These are phyloP conservation scores for Fomitopsis betulina DNA, from an alignment of 1,284 basidiomycete species.

Conservation along the genomic window DNA sequence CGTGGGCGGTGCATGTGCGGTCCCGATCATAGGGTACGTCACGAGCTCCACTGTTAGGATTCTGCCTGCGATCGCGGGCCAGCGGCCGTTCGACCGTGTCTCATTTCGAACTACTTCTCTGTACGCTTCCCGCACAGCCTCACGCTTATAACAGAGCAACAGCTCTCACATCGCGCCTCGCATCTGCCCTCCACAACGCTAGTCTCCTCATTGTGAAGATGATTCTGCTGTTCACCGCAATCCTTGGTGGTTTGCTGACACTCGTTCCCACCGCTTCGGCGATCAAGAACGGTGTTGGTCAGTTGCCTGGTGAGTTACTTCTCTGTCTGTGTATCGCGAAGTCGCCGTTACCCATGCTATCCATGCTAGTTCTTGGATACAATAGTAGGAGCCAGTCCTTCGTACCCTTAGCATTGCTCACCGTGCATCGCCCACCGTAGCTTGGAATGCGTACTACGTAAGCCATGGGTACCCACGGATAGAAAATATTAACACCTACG, in stretches of 20 bases:
- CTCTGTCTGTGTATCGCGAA: background rate
- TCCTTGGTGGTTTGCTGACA: background rate
- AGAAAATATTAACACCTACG: background rate
- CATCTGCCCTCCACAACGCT: no score
- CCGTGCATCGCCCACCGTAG: conserved; percentile 8
- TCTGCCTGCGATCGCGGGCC: background rate
- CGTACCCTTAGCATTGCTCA: background rate
- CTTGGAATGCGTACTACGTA: conserved; percentile 31
- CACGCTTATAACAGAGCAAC: no score
- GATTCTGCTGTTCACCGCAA: background rate
- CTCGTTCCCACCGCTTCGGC: background rate
- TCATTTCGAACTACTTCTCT: background rate
- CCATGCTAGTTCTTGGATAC: conserved; percentile 24
- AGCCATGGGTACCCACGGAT: background rate
- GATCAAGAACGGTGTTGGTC: conserved; percentile 16
- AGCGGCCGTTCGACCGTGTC: background rate
- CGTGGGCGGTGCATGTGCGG: background rate
- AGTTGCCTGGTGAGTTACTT: conserved; percentile 17
- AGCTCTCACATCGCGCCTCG: no score
- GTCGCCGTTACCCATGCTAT: background rate
- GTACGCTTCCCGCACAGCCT: background rate
- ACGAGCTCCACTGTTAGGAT: background rate
- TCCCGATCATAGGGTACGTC: conserved; percentile 27
- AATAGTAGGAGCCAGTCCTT: conserved; percentile 22
- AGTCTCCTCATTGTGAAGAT: background rate